Percentiles rank a stretch among this genome's conserved stretches.
phyloP scores from a whole-genome alignment of 345 rosid species.

The Combretum micranthum region DNA sequence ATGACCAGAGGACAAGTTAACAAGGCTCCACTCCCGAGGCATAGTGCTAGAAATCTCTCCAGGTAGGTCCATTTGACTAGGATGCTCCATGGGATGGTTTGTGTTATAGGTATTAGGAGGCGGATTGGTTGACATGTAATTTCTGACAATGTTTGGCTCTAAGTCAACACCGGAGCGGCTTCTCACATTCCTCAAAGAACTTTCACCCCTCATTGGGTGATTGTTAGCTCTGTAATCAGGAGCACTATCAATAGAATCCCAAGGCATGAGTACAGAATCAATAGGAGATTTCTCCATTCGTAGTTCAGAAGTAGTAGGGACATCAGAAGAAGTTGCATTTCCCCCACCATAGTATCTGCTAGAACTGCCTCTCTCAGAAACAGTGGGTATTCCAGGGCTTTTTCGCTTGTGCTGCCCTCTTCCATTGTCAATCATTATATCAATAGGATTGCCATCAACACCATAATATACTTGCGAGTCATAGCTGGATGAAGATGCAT shows the following conservation, averaged over 20 bases:
- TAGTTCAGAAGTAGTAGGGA: slow-evolving; percentile 38
- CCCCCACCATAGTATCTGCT: slow-evolving; percentile 54
- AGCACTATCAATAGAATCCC: slow-evolving; percentile 39
- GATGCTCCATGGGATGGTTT: slow-evolving; percentile 36
- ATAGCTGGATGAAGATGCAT: slow-evolving; percentile 54
- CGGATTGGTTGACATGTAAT: slow-evolving; percentile 34
- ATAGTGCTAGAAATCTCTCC: slow-evolving; percentile 36
- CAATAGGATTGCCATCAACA: slow-evolving; percentile 43
- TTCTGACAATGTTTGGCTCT: slow-evolving; percentile 42
- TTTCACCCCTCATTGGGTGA: slow-evolving; percentile 52
- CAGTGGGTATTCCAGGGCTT: slow-evolving; percentile 55
- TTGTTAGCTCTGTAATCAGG: slow-evolving; percentile 37
- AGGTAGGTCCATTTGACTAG: slow-evolving; percentile 32
- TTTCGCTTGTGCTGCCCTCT: slow-evolving; percentile 74
- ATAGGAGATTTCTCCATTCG: slow-evolving; percentile 42
- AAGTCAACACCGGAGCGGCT: slow-evolving; percentile 60
- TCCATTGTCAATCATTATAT: slow-evolving; percentile 42
- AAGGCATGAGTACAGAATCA: slow-evolving; percentile 42
- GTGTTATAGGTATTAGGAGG: slow-evolving; percentile 30
- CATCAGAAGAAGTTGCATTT: slow-evolving; percentile 45
- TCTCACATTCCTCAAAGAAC: slow-evolving; percentile 70
- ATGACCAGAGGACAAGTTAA: slow-evolving; percentile 35
- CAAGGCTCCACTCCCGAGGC: slow-evolving; percentile 53
- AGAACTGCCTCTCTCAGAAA: slow-evolving; percentile 63
- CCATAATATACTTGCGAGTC: slow-evolving; percentile 41